Evolutionary conservation across 2,329 filamentous ascomycete genomes (phyloP).

Genomic region (Paracamarosporium sp.): DNA sequence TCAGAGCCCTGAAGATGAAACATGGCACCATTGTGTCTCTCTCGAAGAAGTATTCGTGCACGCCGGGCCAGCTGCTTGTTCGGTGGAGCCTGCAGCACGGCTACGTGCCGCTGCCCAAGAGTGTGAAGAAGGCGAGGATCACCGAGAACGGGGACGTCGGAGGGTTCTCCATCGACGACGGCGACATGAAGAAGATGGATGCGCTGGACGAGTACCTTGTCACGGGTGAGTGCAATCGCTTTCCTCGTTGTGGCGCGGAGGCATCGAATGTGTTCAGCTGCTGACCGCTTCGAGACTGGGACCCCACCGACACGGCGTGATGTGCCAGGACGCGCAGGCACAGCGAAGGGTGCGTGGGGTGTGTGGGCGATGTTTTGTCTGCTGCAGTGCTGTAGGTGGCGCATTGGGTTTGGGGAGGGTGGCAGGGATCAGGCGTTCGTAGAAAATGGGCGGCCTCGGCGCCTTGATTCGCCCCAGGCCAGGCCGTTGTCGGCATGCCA

Average conservation of each 20-base stretch:
- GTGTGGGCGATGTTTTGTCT: conserved; percentile 6
- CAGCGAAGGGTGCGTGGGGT: conserved; percentile 25
- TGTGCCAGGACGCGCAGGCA: conserved; percentile 19
- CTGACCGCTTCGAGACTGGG: conserved; percentile 48
- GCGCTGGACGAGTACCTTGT: conserved; percentile 74
- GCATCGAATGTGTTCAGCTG: conserved; percentile 9
- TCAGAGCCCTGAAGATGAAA: conserved; percentile 71
- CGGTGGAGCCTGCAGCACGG: conserved; percentile 80
- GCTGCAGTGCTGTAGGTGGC: not conserved
- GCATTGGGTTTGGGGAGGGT: not conserved
- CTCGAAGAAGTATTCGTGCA: conserved; percentile 72
- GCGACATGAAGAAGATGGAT: conserved; percentile 70
- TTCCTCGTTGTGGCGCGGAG: too few relatives aligned
- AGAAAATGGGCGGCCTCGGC: not conserved
- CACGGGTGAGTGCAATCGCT: conserved; percentile 51
- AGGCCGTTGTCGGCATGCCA: not conserved
- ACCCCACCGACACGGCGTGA: conserved; percentile 53
- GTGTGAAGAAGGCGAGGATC: conserved; percentile 67
- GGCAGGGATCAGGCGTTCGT: not conserved
- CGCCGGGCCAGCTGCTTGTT: conserved; percentile 76
- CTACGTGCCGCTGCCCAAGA: conserved; percentile 77
- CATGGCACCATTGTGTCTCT: conserved; percentile 69
- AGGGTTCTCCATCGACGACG: conserved; percentile 65
- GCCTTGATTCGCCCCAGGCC: not conserved
- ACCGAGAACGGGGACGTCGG: conserved; percentile 69